phyloP scores from a whole-genome alignment of 1,284 basidiomycete species.

The Rhodotorula sp. region DNA sequence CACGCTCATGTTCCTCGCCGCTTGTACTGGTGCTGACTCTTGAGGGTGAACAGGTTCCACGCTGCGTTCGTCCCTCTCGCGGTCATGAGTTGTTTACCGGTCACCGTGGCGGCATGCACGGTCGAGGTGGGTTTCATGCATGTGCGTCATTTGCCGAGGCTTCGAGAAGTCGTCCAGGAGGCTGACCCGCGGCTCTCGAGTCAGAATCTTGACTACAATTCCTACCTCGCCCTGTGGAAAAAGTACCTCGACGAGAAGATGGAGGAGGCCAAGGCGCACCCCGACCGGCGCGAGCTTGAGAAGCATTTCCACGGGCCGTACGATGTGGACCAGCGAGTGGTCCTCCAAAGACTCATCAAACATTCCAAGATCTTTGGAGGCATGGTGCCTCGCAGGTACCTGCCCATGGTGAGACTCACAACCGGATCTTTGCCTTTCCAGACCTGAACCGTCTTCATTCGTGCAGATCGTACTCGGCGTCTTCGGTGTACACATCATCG shows the following conservation, averaged over 20 bases:
- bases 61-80: constrained; percentile 16
- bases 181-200: background rate
- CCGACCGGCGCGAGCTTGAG: background rate
- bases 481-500: constrained; percentile 18
- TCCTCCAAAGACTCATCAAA: background rate
- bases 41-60: constrained; percentile 7
- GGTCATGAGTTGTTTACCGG: constrained; percentile 13
- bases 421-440: background rate
- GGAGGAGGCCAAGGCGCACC: background rate
- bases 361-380: background rate
- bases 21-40: too few species aligned
- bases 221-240: background rate
- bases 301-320: background rate
- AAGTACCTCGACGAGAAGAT: background rate
- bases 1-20: too few species aligned
- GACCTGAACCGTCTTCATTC: background rate
- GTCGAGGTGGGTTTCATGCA: constrained; percentile 9
- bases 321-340: background rate
- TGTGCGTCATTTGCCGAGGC: background rate
- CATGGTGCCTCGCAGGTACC: background rate
- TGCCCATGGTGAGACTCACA: background rate
- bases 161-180: background rate
- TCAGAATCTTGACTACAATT: background rate
- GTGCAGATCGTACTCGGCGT: background rate
- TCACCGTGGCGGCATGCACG: constrained; percentile 9